Percentiles rank a stretch among this genome's conserved stretches.
Conservation (phyloP, 2,329 filamentous ascomycete species). For the Aureobasidium mangrovei region DNA sequence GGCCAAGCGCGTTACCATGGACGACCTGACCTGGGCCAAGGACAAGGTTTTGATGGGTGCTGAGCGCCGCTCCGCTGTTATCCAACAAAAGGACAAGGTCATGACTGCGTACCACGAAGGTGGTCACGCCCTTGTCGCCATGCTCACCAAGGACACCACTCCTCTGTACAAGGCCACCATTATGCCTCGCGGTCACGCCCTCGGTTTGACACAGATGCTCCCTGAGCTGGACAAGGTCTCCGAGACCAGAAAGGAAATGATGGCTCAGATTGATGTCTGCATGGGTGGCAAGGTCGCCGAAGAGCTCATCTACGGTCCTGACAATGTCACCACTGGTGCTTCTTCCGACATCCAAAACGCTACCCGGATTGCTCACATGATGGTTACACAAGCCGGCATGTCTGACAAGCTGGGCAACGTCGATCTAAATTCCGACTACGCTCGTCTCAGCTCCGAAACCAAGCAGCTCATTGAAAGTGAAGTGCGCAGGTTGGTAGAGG, state of each 20-base stretch:
- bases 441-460: conserved; percentile 74
- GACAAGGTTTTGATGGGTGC: conserved; percentile 97
- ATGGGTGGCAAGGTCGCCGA: conserved; percentile 86
- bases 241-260: conserved; percentile 72
- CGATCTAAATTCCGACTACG: conserved; percentile 74
- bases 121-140: conserved; percentile 82
- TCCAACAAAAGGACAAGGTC: conserved; percentile 87
- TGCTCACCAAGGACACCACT: conserved; percentile 67
- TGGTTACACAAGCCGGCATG: conserved; percentile 88
- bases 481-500: conserved; percentile 75
- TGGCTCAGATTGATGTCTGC: conserved; percentile 68
- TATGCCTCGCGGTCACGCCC: conserved; percentile 74
- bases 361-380: conserved; percentile 72
- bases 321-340: conserved; percentile 84
- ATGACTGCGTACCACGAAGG: conserved; percentile 96
- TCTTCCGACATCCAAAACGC: conserved; percentile 74
- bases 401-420: conserved; percentile 80
- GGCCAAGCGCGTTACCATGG: conserved; percentile 61
- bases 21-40: conserved; percentile 93
- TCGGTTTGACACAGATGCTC: conserved; percentile 81
- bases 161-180: conserved; percentile 96
- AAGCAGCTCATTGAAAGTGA: conserved; percentile 80
- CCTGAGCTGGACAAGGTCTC: conserved; percentile 92
- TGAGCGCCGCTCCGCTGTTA: conserved; percentile 80
- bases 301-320: conserved; percentile 83